These are phyloP conservation scores for Chlamydomonas reinhardtii DNA, from an alignment of 163 green algal genomes.

Conservation along the genomic window DNA sequence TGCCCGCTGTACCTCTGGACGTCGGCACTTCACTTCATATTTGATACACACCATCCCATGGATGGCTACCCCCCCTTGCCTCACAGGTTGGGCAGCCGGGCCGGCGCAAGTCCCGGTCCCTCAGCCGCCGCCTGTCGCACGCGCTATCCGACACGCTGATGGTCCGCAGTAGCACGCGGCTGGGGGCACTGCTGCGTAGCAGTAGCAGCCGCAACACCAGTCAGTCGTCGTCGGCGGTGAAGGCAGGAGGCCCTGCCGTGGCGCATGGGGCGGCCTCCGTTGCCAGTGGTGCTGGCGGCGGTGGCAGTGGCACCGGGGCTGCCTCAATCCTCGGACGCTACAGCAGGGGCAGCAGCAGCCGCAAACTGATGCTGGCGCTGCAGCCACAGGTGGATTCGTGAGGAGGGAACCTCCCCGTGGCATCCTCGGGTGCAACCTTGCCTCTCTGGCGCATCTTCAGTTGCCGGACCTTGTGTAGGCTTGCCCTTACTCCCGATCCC, in stretches of 20 bases:
- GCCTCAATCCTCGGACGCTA: neutral
- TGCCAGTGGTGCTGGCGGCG: neutral
- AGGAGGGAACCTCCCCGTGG: too few species aligned
- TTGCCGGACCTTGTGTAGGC: too few species aligned
- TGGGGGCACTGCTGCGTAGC: neutral
- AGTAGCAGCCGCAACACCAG: neutral
- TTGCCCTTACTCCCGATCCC: too few species aligned
- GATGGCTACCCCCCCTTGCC: too few species aligned
- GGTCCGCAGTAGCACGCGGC: slow-evolving; percentile 7
- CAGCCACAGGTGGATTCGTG: slow-evolving; percentile 17
- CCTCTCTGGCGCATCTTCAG: too few species aligned
- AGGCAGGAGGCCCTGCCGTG: neutral
- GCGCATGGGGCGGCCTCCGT: neutral
- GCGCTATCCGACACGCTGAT: slow-evolving; percentile 35
- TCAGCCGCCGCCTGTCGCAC: slow-evolving; percentile 15
- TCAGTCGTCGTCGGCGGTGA: too few species aligned
- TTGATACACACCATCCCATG: too few species aligned
- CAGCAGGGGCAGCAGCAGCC: neutral
- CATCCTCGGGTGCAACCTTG: too few species aligned
- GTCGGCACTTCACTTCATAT: too few species aligned
- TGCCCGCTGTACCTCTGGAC: too few species aligned
- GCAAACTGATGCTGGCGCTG: slow-evolving; percentile 11
- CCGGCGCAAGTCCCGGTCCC: neutral
- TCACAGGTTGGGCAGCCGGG: too few species aligned
- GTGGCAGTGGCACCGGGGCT: neutral